phyloP scores from a whole-genome alignment of 2,329 filamentous ascomycete species.

The Claviceps purpurea region DNA sequence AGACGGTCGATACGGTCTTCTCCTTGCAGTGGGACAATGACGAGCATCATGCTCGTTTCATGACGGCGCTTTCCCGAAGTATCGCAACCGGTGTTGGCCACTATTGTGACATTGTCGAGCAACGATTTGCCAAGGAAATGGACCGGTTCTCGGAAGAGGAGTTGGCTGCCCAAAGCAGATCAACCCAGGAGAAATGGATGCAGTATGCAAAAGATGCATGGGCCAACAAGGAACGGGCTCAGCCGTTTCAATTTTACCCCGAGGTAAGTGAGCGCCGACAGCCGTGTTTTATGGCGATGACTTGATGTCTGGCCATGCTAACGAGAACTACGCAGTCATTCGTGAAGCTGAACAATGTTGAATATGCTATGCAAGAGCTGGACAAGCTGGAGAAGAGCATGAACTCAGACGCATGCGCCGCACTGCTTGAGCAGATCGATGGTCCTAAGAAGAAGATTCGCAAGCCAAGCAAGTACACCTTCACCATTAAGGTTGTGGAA shows the following conservation, averaged over 20 bases:
- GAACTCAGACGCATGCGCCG: constrained; percentile 82
- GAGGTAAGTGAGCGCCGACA: constrained; percentile 44
- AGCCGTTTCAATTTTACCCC: constrained; percentile 92
- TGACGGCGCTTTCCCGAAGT: constrained; percentile 80
- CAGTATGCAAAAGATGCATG: constrained; percentile 89
- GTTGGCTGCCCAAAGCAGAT: constrained; percentile 61
- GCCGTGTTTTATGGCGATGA: background rate
- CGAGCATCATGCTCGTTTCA: constrained; percentile 87
- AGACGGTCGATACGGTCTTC: constrained; percentile 76
- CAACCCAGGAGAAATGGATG: constrained; percentile 84
- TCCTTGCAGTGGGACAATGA: constrained; percentile 87
- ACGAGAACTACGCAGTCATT: constrained; percentile 55
- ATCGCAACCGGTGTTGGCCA: constrained; percentile 70
- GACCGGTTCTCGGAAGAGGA: constrained; percentile 82
- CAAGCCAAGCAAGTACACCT: constrained; percentile 79
- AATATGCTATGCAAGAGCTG: constrained; percentile 83
- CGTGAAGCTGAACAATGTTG: constrained; percentile 95
- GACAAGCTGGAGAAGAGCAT: constrained; percentile 82
- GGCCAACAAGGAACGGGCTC: constrained; percentile 81
- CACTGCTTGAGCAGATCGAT: constrained; percentile 61
- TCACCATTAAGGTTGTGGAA: constrained; percentile 97
- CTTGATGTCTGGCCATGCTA: background rate
- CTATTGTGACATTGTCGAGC: constrained; percentile 86
- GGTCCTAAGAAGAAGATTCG: constrained; percentile 52
- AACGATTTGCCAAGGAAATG: constrained; percentile 81